Evolutionary conservation across 768 basidiomycete genomes (phyloP).

Genomic region (Xerocomus spinulosus): DNA sequence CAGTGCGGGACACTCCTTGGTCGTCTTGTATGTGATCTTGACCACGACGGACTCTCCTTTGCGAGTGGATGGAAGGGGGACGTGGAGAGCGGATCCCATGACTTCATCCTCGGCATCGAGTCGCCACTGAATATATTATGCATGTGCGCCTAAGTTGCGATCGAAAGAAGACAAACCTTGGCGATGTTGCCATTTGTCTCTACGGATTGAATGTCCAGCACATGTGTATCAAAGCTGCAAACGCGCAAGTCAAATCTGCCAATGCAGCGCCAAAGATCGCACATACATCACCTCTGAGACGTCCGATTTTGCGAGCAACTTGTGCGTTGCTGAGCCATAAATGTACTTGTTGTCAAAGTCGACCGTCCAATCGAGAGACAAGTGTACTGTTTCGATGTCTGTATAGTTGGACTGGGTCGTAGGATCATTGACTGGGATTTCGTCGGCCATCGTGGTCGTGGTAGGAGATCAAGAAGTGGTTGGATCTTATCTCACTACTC

Average conservation of each 20-base stretch:
- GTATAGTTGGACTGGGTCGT: slow-evolving; percentile 58
- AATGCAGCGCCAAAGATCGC: neutral
- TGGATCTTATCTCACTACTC: neutral
- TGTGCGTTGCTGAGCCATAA: slow-evolving; percentile 45
- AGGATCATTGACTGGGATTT: slow-evolving; percentile 29
- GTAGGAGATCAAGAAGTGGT: neutral
- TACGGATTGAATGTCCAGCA: slow-evolving; percentile 52
- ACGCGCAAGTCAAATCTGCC: neutral
- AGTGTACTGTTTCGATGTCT: slow-evolving; percentile 43
- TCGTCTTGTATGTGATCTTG: slow-evolving; percentile 68
- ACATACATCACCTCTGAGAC: slow-evolving; percentile 41
- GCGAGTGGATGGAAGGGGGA: slow-evolving; percentile 42
- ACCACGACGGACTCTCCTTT: slow-evolving; percentile 42
- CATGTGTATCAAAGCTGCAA: slow-evolving; percentile 46
- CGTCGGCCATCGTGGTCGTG: slow-evolving; percentile 11
- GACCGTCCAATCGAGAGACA: slow-evolving; percentile 53
- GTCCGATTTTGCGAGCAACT: slow-evolving; percentile 35
- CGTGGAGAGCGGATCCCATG: slow-evolving; percentile 72
- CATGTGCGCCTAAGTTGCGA: neutral
- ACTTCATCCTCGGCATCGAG: slow-evolving; percentile 59
- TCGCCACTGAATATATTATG: slow-evolving; percentile 42
- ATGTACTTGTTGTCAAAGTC: slow-evolving; percentile 48
- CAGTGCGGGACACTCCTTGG: slow-evolving; percentile 66
- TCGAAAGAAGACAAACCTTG: slow-evolving; percentile 35
- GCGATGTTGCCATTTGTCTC: slow-evolving; percentile 45